Evolutionary conservation across 352 stramenopile genomes (phyloP), one percentile per base, ranked within the genome.

Genomic region (Phytophthora chlamydospora): DNA sequence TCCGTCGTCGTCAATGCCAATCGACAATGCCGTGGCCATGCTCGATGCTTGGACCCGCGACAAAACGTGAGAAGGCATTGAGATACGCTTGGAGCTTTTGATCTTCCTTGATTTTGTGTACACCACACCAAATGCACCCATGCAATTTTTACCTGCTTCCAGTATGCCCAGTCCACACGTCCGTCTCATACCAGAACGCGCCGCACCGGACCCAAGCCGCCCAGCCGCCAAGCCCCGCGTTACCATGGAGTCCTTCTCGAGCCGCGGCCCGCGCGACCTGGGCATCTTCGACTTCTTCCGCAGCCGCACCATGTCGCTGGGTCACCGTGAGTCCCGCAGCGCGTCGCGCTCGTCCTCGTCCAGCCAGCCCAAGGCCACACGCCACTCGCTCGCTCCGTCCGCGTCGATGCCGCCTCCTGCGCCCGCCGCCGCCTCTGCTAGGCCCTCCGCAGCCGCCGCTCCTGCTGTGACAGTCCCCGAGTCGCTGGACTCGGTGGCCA

Each of bases 211-310:
- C 38, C 13, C 21, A 54, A 53, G n/a, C 32, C 7, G 31, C 14
- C 21, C 45, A 39, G 12, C n/a, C 7, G 31, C 14, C 21, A 50
- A 39, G 12, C n/a, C 5, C 24, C 32, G 17, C 41, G 27, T 43
- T n/a, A 27, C 51, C 45, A 76, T 76, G 68, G 55, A 74, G 40
- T 19, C 63, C 11, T 73, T 65, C 51, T 67, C 71, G 29, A 72
- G 53, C 63, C 63, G 59, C 32, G 43, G 63, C 10, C 41, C 50
- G 34, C 41, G 44, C 24, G 59, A 76, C 31, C 29, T 92, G 66
- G 83, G 83, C 2, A 47, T 92, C 63, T 89, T 92, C 44, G 80
- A 92, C 72, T 92, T 92, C 56, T 92, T 92, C 71, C 78, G 80
- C 47, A 78, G 75, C 40, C 73, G 74, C 56, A 85, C 83, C 21